Base-by-base conservation (phyloP, 139 green algal genomes). In the Chlamydomonas sp. region DNA sequence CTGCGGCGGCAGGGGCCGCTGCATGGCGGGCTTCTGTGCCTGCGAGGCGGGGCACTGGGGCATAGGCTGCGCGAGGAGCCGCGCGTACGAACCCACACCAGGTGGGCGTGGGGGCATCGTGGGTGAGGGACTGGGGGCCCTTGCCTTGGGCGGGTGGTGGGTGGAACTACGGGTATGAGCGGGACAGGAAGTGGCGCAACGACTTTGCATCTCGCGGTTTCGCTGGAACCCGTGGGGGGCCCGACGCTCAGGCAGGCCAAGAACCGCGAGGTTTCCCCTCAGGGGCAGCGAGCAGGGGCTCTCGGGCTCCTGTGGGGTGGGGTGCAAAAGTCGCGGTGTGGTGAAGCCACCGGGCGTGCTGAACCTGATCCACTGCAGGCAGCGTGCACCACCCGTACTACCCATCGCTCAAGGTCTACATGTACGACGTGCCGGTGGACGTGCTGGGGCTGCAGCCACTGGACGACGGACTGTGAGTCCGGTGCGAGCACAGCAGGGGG, bases 21-120 rank as follows among this genome's bases (percentile, higher is more conserved):
- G 88, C 71, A 62, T 78, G 17, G 82, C 17, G 3, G 88, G 88
- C 63, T 91, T 91, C 88, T 91, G 88, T 83, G 59, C 84, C 57
- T 91, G 88, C 77, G 58, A 89, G 12, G 31, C 64, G 78, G 61
- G 61, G 2, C 89, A 81, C 71, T 91, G 77, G 77, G 88, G 88
- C 10, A 68, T 89, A 0, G 88, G 71, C 20, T 91, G 88, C 71
- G 20, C 62, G 1, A 78, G 88, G 6, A 77, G 63, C 62, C 74
- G 80, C 59, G 83, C 88, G 10, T 91, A 80, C 17, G 63, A 78
- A 61, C 88, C 83, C 0, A 62, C 17, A 1, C 7, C 8, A 12
- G 82, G 82, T 87, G 31, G 5, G 80, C 59, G 62, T 2, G 3
- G 5, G 20, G 20, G 73, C 73, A 61, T 7, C n/a, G 20, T 12